Percentiles rank a stretch among this genome's conserved stretches.
Conservation (phyloP, 106 monocot species). For the Gastrodia elata region DNA sequence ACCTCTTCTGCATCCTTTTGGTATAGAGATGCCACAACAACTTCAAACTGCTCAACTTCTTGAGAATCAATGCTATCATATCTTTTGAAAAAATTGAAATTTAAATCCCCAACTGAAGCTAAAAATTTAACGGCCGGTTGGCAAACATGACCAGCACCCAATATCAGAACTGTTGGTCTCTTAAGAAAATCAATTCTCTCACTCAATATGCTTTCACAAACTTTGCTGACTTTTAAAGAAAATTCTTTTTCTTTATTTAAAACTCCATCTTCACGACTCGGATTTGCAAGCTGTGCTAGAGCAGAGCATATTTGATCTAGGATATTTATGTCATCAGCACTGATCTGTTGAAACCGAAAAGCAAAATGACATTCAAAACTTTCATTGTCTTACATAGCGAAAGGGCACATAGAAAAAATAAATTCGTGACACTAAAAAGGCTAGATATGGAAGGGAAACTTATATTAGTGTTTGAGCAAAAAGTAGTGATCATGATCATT, state of each 20-base stretch:
- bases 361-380: background rate
- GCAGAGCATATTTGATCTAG: constrained; percentile 78
- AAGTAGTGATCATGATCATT: background rate
- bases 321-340: constrained; percentile 47
- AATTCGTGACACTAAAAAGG: background rate
- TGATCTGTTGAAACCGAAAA: constrained; percentile 39
- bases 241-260: constrained; percentile 34
- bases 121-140: constrained; percentile 80
- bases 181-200: constrained; percentile 8
- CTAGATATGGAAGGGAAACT: background rate
- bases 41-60: constrained; percentile 36
- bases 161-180: constrained; percentile 54
- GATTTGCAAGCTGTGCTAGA: constrained; percentile 45
- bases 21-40: constrained; percentile 89
- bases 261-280: constrained; percentile 16
- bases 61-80: constrained; percentile 16
- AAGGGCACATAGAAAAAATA: background rate
- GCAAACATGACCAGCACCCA: constrained; percentile 93
- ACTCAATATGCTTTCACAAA: constrained; percentile 31
- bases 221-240: constrained; percentile 42
- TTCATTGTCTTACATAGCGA: background rate
- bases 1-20: constrained; percentile 93
- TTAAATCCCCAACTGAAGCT: constrained; percentile 31
- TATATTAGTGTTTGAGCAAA: background rate
- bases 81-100: constrained; percentile 12